These are phyloP conservation scores for Limtongia smithiae DNA, from an alignment of 805 yeast genomes.

Conservation along the genomic window DNA sequence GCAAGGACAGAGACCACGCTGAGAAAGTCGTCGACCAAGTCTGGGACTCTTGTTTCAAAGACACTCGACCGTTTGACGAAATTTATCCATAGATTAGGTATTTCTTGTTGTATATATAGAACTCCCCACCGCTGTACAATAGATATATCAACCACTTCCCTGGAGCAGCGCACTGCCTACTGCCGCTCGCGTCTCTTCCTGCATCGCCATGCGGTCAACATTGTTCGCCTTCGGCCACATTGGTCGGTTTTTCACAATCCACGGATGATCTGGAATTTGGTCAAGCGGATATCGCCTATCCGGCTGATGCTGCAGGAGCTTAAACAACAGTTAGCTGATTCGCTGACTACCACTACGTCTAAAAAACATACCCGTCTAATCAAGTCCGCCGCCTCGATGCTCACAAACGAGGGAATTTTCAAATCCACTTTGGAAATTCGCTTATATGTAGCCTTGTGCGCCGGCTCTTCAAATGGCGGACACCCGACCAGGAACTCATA, in stretches of 20 bases:
- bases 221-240: constrained; percentile 48
- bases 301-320: constrained; percentile 65
- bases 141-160: background rate
- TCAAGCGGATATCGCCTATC: constrained; percentile 56
- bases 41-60: constrained; percentile 89
- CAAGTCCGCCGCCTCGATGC: constrained; percentile 72
- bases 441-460: constrained; percentile 66
- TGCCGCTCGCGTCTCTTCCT: background rate
- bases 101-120: background rate
- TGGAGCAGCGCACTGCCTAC: background rate
- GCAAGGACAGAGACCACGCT: constrained; percentile 71
- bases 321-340: background rate
- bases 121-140: no score
- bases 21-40: constrained; percentile 77
- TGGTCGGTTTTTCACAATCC: constrained; percentile 67
- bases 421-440: constrained; percentile 76
- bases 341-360: background rate
- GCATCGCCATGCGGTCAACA: background rate
- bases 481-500: constrained; percentile 83
- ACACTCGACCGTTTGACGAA: constrained; percentile 92
- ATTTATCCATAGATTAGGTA: constrained; percentile 52
- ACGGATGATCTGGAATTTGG: constrained; percentile 71
- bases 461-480: constrained; percentile 91
- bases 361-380: constrained; percentile 43
- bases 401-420: constrained; percentile 64